Conservation (phyloP, 2,329 filamentous ascomycete genomes). For the Sporothrix protearum region DNA sequence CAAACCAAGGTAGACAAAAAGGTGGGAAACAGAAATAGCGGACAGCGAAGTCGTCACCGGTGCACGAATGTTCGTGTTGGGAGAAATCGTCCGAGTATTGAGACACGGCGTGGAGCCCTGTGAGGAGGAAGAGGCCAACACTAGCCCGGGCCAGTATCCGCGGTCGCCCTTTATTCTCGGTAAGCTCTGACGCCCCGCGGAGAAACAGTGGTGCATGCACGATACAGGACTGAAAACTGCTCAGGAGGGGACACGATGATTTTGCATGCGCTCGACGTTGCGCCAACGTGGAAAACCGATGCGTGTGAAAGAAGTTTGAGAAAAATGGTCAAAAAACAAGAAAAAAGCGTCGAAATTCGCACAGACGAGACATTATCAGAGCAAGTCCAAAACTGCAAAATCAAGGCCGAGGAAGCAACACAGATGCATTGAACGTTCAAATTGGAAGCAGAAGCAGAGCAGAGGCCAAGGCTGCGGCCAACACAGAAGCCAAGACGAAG, state of each 20-base stretch:
- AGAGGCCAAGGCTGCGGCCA: neutral
- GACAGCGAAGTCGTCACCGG: neutral
- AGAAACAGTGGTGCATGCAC: neutral
- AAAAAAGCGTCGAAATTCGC: neutral
- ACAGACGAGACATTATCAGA: neutral
- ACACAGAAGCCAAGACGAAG: neutral
- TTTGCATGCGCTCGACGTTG: neutral
- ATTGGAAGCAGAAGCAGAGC: neutral
- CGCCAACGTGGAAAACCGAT: neutral
- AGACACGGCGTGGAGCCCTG: neutral
- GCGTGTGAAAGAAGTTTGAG: neutral
- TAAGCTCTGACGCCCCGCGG: neutral
- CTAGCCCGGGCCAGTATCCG: neutral
- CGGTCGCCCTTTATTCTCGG: slow-evolving; percentile 1
- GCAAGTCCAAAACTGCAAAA: neutral
- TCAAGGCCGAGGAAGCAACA: neutral
- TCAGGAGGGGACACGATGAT: neutral
- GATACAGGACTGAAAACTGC: slow-evolving; percentile 13
- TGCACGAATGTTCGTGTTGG: neutral
- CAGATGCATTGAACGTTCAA: neutral
- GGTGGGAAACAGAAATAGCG: neutral
- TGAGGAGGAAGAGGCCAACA: neutral
- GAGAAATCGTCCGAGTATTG: neutral
- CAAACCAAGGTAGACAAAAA: neutral
- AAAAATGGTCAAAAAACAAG: neutral